Evolutionary conservation across 2,329 filamentous ascomycete genomes (phyloP), one percentile per base, ranked within the genome.

Genomic region (Zymoseptoria brevis): DNA sequence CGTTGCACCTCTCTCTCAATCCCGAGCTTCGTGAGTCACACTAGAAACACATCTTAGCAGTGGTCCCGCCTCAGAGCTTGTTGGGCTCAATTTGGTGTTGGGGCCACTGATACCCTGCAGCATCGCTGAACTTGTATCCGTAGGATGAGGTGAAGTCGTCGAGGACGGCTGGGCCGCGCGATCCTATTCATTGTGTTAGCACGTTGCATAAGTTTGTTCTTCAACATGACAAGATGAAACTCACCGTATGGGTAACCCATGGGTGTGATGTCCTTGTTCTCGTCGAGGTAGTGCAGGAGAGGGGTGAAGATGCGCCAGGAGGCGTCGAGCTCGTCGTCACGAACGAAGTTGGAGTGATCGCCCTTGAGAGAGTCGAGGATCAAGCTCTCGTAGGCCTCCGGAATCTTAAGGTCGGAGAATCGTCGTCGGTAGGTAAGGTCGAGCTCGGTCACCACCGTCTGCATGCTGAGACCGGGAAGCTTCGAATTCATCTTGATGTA

Each of bases 401-500:
- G 94, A 67, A 99, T 99, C 85, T 99, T 99, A 60, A 99, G 85
- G 77, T 99, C 94, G 19, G 94, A 97, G 86, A 99, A 99, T 68
- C 95, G 89, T 76, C 94, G 87, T 74, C 95, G 87, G 82, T 99
- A 99, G 65, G 95, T 99, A 68, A 99, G 85, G 73, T 99, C 94
- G 61, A 99, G 88, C 80, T 99, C 94, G 61, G 94, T 99, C 69
- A 96, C 90, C 48, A 97, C 94, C 11, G 94, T 99, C 82, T 99
- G 94, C 92, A 97, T 99, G 81, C 91, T 97, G 71, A 99, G 82
- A 70, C 94, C 94, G 19, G 94, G 95, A 60, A 99, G 83, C 83
- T 99, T 99, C 29, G 93, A 97, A 87, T 99, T 99, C 94, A 99
- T 99, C 86, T 99, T 99, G 77, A 97, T 96, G 80, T 99, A 99